phyloP scores from a whole-genome alignment of 768 basidiomycete genomes.

The Termitomyces eurrhizus region DNA sequence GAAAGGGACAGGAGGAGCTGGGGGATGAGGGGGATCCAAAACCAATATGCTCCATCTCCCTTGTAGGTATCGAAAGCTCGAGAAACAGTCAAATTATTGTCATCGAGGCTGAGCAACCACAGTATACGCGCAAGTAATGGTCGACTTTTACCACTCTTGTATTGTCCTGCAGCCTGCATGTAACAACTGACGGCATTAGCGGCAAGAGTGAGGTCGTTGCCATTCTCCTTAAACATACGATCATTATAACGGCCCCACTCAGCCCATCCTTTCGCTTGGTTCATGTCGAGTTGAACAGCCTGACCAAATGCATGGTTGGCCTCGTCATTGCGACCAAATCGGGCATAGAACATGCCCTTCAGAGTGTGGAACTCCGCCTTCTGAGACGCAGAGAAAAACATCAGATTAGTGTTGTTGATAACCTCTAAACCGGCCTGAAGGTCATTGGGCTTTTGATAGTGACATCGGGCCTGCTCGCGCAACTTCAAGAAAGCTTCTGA shows the following conservation, averaged over 20 bases:
- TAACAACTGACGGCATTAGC: conserved; percentile 96
- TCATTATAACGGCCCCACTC: conserved; percentile 98
- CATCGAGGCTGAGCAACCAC: conserved; percentile 96
- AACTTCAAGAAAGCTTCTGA: conserved; percentile 99
- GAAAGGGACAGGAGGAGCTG: conserved; percentile 88
- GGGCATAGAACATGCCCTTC: conserved; percentile 98
- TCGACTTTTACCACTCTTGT: conserved; percentile 91
- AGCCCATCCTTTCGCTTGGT: conserved; percentile 95
- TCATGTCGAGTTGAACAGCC: conserved; percentile 95
- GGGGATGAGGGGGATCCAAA: conserved; percentile 97
- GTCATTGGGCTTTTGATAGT: conserved; percentile 94
- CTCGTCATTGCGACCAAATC: conserved; percentile 81
- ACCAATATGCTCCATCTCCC: conserved; percentile 96
- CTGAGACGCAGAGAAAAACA: conserved; percentile 92
- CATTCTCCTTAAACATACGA: conserved; percentile 84
- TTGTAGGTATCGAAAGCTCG: conserved; percentile 92
- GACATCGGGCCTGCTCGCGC: conserved; percentile 96
- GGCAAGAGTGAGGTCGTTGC: conserved; percentile 69
- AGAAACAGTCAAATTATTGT: conserved; percentile 63
- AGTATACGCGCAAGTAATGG: conserved; percentile 87
- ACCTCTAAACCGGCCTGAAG: conserved; percentile 93
- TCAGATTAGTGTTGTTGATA: conserved; percentile 98
- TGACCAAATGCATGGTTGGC: conserved; percentile 90
- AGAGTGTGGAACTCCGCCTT: conserved; percentile 99
- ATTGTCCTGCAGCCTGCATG: conserved; percentile 92